Evolutionary conservation across 1,284 basidiomycete genomes (phyloP).

Genomic region (Apiotrichum siamense): DNA sequence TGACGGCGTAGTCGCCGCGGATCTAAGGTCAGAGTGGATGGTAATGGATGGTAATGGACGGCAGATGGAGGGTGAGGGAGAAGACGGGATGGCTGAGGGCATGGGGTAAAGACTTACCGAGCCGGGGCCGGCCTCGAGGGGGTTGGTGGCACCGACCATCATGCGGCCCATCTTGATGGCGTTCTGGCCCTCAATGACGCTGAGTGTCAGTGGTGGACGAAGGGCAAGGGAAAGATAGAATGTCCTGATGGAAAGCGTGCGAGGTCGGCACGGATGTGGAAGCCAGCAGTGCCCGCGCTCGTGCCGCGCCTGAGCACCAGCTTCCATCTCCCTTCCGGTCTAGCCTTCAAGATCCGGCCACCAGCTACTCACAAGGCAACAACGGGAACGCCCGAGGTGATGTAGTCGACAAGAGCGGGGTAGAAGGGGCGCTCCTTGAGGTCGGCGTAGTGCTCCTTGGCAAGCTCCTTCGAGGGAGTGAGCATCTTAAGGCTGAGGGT

Average conservation of each 20-base stretch:
- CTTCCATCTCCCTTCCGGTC: no score
- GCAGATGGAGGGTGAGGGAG: no score
- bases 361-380: slow-evolving; percentile 40
- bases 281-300: no score
- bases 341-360: no score
- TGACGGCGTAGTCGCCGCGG: slow-evolving; percentile 44
- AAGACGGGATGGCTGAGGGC: no score
- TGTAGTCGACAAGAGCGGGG: slow-evolving; percentile 42
- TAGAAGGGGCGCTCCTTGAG: slow-evolving; percentile 41
- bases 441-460: slow-evolving; percentile 44
- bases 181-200: slow-evolving; percentile 44
- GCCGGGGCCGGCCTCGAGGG: slow-evolving; percentile 37
- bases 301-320: no score
- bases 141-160: slow-evolving; percentile 46
- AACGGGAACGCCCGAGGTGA: slow-evolving; percentile 41
- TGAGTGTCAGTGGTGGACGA: slow-evolving; percentile 3
- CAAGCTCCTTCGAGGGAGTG: slow-evolving; percentile 38
- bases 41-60: no score
- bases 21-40: no score
- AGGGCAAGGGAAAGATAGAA: not conserved
- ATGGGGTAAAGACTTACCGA: no score
- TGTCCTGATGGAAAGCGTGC: no score
- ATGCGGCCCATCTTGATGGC: slow-evolving; percentile 43
- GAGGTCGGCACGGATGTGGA: no score
- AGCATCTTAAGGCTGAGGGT: slow-evolving; percentile 38